A percentile compares a stretch with the other conserved stretches of the same genome.
Conservation (phyloP, 2,329 filamentous ascomycete species). For the Fusarium sp. region DNA sequence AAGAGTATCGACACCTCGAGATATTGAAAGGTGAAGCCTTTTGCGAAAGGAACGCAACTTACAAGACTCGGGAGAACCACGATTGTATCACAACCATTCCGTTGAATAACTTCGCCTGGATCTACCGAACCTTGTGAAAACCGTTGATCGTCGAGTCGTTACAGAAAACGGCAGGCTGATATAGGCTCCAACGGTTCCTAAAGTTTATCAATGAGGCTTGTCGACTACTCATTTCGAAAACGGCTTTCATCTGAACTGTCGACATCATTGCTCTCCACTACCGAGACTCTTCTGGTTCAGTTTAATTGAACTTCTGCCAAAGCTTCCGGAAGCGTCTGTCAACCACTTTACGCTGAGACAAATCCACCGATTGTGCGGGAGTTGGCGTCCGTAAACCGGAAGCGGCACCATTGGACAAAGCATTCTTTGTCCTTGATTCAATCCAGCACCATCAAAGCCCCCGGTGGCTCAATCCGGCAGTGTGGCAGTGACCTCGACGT, state of each 20-base stretch:
- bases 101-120: slow-evolving; percentile 3
- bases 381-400: slow-evolving; percentile 19
- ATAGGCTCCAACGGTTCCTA: slow-evolving; percentile 24
- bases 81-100: slow-evolving; percentile 10
- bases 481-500: slow-evolving; percentile 35
- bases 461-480: slow-evolving; percentile 33
- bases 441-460: slow-evolving; percentile 8
- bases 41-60: slow-evolving; percentile 12
- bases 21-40: not conserved
- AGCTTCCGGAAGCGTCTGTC: slow-evolving; percentile 19
- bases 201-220: slow-evolving; percentile 20
- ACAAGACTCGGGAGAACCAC: slow-evolving; percentile 10
- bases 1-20: not conserved
- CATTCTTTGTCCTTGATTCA: slow-evolving; percentile 32
- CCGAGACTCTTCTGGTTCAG: slow-evolving; percentile 16
- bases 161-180: slow-evolving; percentile 1
- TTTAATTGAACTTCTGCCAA: slow-evolving; percentile 12
- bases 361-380: slow-evolving; percentile 18
- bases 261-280: not conserved
- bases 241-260: not conserved
- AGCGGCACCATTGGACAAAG: slow-evolving; percentile 29
- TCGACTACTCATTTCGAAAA: slow-evolving; percentile 3
- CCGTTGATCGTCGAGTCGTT: slow-evolving; percentile 22
- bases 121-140: slow-evolving; percentile 11
- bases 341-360: slow-evolving; percentile 39